A percentile compares a stretch with the other conserved stretches of the same genome.
Evolutionary conservation across 176 grass and related monocot genomes (phyloP).

Genomic region (Tillandsia leiboldiana): DNA sequence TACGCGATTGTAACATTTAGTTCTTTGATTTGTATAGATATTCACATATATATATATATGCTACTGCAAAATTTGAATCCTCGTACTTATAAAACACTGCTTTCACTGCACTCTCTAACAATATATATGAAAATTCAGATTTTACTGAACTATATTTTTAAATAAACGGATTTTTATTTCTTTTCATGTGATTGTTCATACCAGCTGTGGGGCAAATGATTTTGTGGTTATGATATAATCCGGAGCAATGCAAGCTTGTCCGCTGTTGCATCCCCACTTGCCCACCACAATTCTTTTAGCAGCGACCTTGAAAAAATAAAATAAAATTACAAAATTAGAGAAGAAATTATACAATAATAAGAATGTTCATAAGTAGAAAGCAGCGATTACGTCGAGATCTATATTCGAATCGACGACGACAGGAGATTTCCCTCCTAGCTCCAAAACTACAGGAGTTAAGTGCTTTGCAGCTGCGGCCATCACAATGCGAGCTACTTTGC

Average conservation of each 20-base stretch:
- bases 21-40: too few species aligned
- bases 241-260: constrained; percentile 90
- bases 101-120: too few species aligned
- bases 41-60: too few species aligned
- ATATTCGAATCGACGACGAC: constrained; percentile 69
- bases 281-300: constrained; percentile 66
- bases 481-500: constrained; percentile 55
- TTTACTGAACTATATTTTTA: too few species aligned
- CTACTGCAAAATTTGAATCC: too few species aligned
- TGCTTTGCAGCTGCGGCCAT: constrained; percentile 76
- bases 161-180: too few species aligned
- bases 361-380: neutral
- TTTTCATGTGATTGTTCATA: constrained; percentile 12
- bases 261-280: constrained; percentile 93
- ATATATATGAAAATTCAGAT: too few species aligned
- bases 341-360: neutral
- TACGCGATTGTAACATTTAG: neutral
- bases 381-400: constrained; percentile 55
- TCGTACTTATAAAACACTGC: too few species aligned
- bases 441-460: constrained; percentile 72
- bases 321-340: constrained; percentile 12
- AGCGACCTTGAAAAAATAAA: constrained; percentile 57
- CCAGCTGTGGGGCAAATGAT: constrained; percentile 78
- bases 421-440: constrained; percentile 95
- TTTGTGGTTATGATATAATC: constrained; percentile 91